Evolutionary conservation across 2,329 filamentous ascomycete genomes (phyloP), one percentile per base, ranked within the genome.

Genomic region (Akanthomyces lecanii): DNA sequence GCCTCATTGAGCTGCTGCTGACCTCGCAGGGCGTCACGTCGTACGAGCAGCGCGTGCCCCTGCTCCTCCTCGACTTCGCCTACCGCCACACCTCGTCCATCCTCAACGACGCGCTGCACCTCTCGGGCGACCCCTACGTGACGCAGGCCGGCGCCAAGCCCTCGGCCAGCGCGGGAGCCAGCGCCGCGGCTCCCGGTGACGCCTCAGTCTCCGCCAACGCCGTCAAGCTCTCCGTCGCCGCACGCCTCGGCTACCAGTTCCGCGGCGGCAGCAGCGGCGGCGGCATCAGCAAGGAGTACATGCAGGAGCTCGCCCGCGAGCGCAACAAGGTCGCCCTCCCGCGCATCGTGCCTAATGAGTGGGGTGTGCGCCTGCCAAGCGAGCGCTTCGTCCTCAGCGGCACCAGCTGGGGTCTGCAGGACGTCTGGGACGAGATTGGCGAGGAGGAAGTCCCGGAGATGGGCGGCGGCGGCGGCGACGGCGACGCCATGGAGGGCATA

Each of bases 1-100:
- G 90, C 70, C 86, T 92, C 16, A 85, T 95, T 69, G 90, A 94
- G 77, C 85, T 93, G 21, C 84, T 95, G 58, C 86, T 95, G 55
- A 88, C 88, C 23, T 89, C 89, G 8, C 88, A 92, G 70, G 90
- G 90, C 71, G 90, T 94, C 11, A 87, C 88, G 5, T 82, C 88
- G 47, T 95, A 92, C 80, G 90, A 94, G 74, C 85, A 89, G 74
- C 90, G 91, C 70, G 90, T 95, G 1, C 91, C 91, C 0, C 83
- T 94, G 0, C 86, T 93, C 64, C 86, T 95, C 55, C 87, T 95
- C 73, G 91, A 95, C 78, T 94, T 94, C 72, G 89, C 91, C 55
- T 95, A 95, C 82, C 87, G 91, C 44, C 90, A 92, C 80, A 91
- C 89, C 11, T 86, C 86, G 1, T 83, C 85, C 63, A 81, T 93